Evolutionary conservation across 768 basidiomycete species (phyloP).

Genomic region (Pulveroboletus sp.): DNA sequence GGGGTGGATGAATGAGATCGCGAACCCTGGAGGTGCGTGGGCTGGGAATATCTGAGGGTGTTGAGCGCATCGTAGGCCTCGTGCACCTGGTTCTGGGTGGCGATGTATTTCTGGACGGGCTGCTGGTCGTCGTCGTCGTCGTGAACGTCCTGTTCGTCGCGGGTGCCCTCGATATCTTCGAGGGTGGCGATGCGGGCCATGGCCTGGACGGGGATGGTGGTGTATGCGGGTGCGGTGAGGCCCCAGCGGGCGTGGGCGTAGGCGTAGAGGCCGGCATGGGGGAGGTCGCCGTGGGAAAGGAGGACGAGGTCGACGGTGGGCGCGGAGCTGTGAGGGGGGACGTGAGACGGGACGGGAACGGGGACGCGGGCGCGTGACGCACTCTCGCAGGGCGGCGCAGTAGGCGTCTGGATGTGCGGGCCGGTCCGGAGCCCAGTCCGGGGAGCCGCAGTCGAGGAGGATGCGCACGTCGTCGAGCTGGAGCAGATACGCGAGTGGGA

Average conservation of each 20-base stretch:
- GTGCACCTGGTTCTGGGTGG: slow-evolving; percentile 80
- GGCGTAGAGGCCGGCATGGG: slow-evolving; percentile 88
- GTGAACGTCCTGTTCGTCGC: slow-evolving; percentile 66
- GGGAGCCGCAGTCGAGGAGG: slow-evolving; percentile 92
- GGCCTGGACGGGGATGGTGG: slow-evolving; percentile 91
- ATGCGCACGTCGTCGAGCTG: slow-evolving; percentile 93
- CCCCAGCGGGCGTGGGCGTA: slow-evolving; percentile 88
- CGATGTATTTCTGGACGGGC: slow-evolving; percentile 49
- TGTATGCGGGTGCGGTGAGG: slow-evolving; percentile 86
- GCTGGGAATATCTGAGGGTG: slow-evolving; percentile 91
- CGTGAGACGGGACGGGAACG: slow-evolving; percentile 3
- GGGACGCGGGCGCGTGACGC: slow-evolving; percentile 25
- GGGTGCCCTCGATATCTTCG: slow-evolving; percentile 80
- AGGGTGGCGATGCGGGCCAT: slow-evolving; percentile 90
- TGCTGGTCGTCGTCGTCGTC: slow-evolving; percentile 24
- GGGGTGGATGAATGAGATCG: slow-evolving; percentile 10
- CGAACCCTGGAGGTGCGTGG: slow-evolving; percentile 89
- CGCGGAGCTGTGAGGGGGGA: slow-evolving; percentile 52
- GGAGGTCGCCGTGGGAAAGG: slow-evolving; percentile 88
- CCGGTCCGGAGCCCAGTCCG: slow-evolving; percentile 73
- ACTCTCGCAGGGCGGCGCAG: slow-evolving; percentile 66
- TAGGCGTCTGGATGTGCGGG: slow-evolving; percentile 41
- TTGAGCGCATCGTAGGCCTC: slow-evolving; percentile 91
- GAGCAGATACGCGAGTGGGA: slow-evolving; percentile 78
- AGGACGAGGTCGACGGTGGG: slow-evolving; percentile 86